These are phyloP conservation scores for Talaromyces verruculosus DNA, from an alignment of 2,329 filamentous ascomycete species.

Conservation along the genomic window DNA sequence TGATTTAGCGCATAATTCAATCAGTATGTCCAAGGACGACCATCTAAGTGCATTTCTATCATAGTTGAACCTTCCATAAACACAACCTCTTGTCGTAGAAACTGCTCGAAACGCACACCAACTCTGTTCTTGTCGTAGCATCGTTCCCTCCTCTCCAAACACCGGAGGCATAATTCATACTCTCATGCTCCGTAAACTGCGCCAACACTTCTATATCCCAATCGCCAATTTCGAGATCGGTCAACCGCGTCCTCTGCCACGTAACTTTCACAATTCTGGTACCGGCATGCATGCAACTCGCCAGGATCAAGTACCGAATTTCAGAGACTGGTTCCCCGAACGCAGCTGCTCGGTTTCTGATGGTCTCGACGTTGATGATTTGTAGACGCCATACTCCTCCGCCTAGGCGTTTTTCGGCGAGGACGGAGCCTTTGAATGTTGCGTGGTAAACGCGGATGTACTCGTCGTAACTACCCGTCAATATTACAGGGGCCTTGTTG, in stretches of 20 bases:
- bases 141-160: constrained; percentile 34
- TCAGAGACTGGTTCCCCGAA: constrained; percentile 13
- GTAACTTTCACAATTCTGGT: constrained; percentile 60
- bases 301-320: constrained; percentile 59
- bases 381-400: constrained; percentile 89
- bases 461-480: constrained; percentile 94
- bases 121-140: constrained; percentile 5
- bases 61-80: constrained; percentile 43
- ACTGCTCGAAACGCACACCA: constrained; percentile 50
- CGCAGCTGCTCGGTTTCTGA: not conserved
- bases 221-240: constrained; percentile 42
- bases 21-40: too few species aligned
- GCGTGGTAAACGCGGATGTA: constrained; percentile 62
- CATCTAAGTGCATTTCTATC: not conserved
- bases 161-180: constrained; percentile 93
- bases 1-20: constrained; percentile 2
- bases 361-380: constrained; percentile 36
- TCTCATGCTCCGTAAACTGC: constrained; percentile 79
- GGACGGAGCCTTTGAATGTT: constrained; percentile 46
- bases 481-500: constrained; percentile 57
- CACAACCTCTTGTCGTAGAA: constrained; percentile 56
- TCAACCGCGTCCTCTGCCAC: constrained; percentile 27
- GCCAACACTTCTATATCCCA: constrained; percentile 67
- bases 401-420: constrained; percentile 65
- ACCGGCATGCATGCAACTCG: constrained; percentile 93